Base-by-base conservation (phyloP, 1,284 basidiomycete species). In the Lentinus polychrous region DNA sequence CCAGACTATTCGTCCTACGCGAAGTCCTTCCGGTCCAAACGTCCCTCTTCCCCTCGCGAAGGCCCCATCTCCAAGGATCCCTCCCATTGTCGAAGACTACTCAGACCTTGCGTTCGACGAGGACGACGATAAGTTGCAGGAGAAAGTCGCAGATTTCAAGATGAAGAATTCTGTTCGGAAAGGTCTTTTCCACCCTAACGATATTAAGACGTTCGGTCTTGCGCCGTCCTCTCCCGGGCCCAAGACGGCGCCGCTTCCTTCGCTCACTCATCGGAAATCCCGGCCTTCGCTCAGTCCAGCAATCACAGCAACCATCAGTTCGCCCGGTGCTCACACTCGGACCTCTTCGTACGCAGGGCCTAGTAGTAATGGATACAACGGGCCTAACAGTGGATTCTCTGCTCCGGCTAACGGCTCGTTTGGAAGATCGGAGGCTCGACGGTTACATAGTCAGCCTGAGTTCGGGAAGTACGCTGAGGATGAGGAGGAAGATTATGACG, bases 401-500 rank as follows among this genome's bases (percentile, higher is more conserved):
- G 18, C n/a, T 14, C n/a, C 36, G 36, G n/a, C 36, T 22, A 62
- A 59, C 23, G 75, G 82, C 1, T 88, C 86, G 3, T 73, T 83
- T 53, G 84, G 86, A 11, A 72, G 76, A 11, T 71, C 77, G 3
- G 85, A 86, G 52, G 78, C 80, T 2, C 69, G 69, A 52, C 68
- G 75, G 49, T 52, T 75, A 31, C 66, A 73, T 46, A 78, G 71
- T 52, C 74, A 77, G 52, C 69, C 71, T 47, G 84, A 83, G 62
- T 82, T 94, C 57, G 79, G 79, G 15, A 91, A 92, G 64, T 94
- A 94, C 65, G 72, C 86, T 6, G 93, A 94, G 66, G 78, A 78
- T 18, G 89, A 91, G 36, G 75, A 78, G 37, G 91, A 94, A 59
- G 86, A 94, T 62, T 94, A 93, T 60, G 89, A 92, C 44, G 91